phyloP scores from a whole-genome alignment of 2,329 filamentous ascomycete species.

The Colletotrichum magnum region DNA sequence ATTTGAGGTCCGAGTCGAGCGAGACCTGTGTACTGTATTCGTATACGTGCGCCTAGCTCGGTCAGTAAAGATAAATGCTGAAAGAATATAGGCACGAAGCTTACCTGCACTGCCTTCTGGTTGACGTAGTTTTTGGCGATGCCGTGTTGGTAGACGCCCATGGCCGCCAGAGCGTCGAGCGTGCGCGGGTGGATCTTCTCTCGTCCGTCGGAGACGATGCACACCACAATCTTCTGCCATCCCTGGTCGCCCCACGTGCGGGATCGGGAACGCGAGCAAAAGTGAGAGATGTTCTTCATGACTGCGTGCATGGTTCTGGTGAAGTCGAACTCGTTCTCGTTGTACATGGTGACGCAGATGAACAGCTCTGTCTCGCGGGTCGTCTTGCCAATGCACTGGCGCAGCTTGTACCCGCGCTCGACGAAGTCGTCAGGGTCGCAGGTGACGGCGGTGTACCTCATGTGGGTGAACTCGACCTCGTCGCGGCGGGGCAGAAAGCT shows the following conservation, averaged over 20 bases:
- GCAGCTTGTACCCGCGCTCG: constrained; percentile 88
- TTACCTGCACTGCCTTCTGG: constrained; percentile 84
- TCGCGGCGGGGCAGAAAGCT: constrained; percentile 94
- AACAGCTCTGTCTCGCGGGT: constrained; percentile 93
- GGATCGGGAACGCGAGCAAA: constrained; percentile 92
- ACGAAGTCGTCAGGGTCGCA: constrained; percentile 97
- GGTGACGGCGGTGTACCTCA: constrained; percentile 99
- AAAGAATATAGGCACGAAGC: too few species aligned
- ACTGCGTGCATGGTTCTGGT: constrained; percentile 98
- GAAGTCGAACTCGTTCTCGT: constrained; percentile 97
- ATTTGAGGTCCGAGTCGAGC: constrained; percentile 94
- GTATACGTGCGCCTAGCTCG: constrained; percentile 83
- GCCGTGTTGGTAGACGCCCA: constrained; percentile 98
- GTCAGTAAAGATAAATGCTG: too few species aligned
- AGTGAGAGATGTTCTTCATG: constrained; percentile 98
- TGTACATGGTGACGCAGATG: constrained; percentile 99
- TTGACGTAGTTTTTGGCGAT: constrained; percentile 99
- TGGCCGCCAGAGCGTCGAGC: constrained; percentile 92
- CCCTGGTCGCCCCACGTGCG: constrained; percentile 97
- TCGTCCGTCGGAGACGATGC: constrained; percentile 94
- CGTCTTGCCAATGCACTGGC: constrained; percentile 89
- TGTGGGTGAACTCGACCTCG: constrained; percentile 97
- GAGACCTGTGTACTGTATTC: constrained; percentile 99
- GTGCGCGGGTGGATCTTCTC: constrained; percentile 92
- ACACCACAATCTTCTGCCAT: constrained; percentile 99